Conservation (phyloP, 148 eudicot genomes). For the Spergularia marina region DNA sequence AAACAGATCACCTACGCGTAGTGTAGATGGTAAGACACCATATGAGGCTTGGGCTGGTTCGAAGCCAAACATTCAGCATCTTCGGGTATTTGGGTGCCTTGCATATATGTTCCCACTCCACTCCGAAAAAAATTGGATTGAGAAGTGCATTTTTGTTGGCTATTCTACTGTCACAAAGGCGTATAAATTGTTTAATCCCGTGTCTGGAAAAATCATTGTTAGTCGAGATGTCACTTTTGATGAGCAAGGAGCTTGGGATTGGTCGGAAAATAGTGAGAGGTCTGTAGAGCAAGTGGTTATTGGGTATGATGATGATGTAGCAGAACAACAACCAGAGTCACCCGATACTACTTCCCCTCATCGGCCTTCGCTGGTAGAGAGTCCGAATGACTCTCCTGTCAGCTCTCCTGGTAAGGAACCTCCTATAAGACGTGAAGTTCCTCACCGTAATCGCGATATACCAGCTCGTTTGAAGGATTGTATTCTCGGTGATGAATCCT, state of each 20-base stretch:
- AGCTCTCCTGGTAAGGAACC: too few species aligned
- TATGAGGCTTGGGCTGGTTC: conserved; percentile 10
- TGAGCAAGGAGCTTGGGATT: background rate
- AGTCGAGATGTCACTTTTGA: conserved; percentile 7
- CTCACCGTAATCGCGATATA: too few species aligned
- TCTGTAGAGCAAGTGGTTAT: background rate
- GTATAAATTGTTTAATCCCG: background rate
- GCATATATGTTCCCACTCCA: background rate
- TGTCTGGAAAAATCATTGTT: background rate
- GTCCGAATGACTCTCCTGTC: too few species aligned
- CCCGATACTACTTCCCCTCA: too few species aligned
- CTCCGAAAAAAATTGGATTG: background rate
- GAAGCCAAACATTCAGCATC: background rate
- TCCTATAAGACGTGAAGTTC: too few species aligned
- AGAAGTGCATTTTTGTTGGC: conserved; percentile 5
- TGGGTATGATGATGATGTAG: background rate
- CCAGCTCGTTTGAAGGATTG: too few species aligned
- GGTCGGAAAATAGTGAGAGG: background rate
- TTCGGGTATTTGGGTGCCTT: background rate
- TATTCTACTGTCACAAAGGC: conserved; percentile 5
- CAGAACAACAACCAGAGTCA: background rate
- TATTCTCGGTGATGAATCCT: too few species aligned
- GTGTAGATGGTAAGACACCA: background rate
- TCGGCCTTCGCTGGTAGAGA: too few species aligned
- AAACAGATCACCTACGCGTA: background rate